Percentiles rank a stretch among this genome's conserved stretches.
These are phyloP conservation scores for Lagenaria siceraria DNA, from an alignment of 306 rosid genomes.

Conservation along the genomic window DNA sequence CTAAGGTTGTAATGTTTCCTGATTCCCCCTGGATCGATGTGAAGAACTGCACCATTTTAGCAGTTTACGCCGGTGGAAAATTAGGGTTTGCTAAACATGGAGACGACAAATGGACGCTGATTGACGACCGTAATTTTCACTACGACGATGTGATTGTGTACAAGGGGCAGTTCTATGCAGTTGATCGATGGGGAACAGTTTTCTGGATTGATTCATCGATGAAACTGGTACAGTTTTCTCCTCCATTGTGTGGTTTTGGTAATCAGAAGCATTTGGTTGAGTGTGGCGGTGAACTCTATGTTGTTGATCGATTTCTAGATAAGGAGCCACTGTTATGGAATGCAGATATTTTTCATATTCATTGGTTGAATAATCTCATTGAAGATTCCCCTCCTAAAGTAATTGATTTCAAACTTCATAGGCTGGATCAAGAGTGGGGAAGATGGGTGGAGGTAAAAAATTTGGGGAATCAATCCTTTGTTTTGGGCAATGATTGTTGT, in stretches of 20 bases:
- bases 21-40: constrained; percentile 23
- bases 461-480: constrained; percentile 19
- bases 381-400: constrained; percentile 21
- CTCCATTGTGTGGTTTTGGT: constrained; percentile 44
- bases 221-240: constrained; percentile 30
- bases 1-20: constrained; percentile 36
- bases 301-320: constrained; percentile 42
- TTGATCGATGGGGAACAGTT: constrained; percentile 46
- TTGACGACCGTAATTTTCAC: constrained; percentile 26
- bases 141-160: constrained; percentile 45
- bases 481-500: constrained; percentile 20
- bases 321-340: neutral
- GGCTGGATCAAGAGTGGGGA: constrained; percentile 27
- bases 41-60: constrained; percentile 15
- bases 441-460: constrained; percentile 24
- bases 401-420: constrained; percentile 32
- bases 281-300: constrained; percentile 41
- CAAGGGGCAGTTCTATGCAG: constrained; percentile 48
- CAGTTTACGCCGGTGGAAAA: constrained; percentile 25
- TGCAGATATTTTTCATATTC: no score
- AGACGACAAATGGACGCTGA: constrained; percentile 21
- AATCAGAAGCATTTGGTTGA: constrained; percentile 56
- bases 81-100: constrained; percentile 34
- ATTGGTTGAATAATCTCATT: neutral
- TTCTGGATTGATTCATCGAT: constrained; percentile 36